A percentile compares a stretch with the other conserved stretches of the same genome.
These are phyloP conservation scores for Vanderwaltozyma tropicalis DNA, from an alignment of 805 yeast genomes.

Conservation along the genomic window DNA sequence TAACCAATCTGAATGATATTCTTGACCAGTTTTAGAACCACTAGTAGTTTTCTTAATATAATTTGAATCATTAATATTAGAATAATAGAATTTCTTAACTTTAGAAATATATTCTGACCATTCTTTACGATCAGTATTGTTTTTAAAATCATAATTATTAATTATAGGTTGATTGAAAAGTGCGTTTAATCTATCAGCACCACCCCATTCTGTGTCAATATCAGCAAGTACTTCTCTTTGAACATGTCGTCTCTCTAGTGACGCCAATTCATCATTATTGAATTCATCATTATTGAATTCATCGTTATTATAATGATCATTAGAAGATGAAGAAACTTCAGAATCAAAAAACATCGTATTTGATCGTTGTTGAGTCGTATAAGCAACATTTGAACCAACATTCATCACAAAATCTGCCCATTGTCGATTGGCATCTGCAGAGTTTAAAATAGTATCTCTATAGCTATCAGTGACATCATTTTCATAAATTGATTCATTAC, in stretches of 20 bases:
- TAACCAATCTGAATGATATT: slow-evolving; percentile 8
- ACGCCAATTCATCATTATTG: background rate
- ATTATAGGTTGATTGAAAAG: slow-evolving; percentile 32
- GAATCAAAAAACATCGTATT: background rate
- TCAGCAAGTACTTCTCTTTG: slow-evolving; percentile 28
- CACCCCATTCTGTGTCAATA: slow-evolving; percentile 56
- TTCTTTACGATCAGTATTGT: slow-evolving; percentile 21
- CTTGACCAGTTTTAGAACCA: background rate
- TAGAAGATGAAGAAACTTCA: background rate
- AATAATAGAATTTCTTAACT: slow-evolving; percentile 21
- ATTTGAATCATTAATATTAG: slow-evolving; percentile 3
- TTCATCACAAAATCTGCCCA: slow-evolving; percentile 43
- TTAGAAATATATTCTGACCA: slow-evolving; percentile 23
- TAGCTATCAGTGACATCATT: slow-evolving; percentile 17
- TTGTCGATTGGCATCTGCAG: slow-evolving; percentile 15
- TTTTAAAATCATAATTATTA: slow-evolving; percentile 20
- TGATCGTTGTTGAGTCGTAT: slow-evolving; percentile 8
- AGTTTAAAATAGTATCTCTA: too few species aligned
- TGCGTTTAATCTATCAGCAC: slow-evolving; percentile 49
- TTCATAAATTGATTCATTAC: slow-evolving; percentile 19
- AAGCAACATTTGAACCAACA: slow-evolving; percentile 23
- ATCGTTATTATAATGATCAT: background rate
- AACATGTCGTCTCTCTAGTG: slow-evolving; percentile 9
- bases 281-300: background rate
- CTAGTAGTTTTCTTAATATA: background rate